Base-by-base conservation (phyloP, 2,329 filamentous ascomycete species). In the Drechslera avenae region DNA sequence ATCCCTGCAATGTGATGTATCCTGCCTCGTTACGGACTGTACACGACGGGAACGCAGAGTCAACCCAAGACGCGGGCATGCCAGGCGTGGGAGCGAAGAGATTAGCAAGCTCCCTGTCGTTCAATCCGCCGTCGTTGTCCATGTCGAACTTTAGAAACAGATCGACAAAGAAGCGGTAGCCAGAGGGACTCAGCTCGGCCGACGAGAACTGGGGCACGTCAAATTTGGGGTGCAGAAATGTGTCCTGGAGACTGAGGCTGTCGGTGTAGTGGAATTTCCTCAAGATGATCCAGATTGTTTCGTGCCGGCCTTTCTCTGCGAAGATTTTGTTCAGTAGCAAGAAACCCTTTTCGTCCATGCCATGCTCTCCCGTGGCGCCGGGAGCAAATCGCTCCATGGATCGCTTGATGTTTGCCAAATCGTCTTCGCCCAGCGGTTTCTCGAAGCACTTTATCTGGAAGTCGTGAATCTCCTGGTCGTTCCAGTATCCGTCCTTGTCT, bases 201-300 rank as follows among this genome's bases (percentile, higher is more conserved):
- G 93, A 97, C 0, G 91, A 88, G 68, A 89, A 93, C 50, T 93
- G 89, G 0, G 94, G 91, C 0, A 99, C 91, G 6, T 99, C 94
- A 57, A 97, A 93, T 59, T 91, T 95, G 13, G 94, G 94, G 63
- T 91, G 90, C 18, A 99, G 80, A 69, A 97, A 97, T 61, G 81
- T 89, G 68, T 97, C 92, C 66, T 93, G 91, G 32, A 99, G 78
- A 56, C 90, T 96, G 39, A 99, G 77, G 71, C 91, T 97, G 76
- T 97, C 94, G 0, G 93, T 97, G 68, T 99, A 97, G 66, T 96
- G 90, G 64, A 96, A 96, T 61, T 94, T 92, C 50, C 94, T 85
- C 55, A 99, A 76, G 53, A 99, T 97, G 54, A 96, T 91, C 94
- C 94, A 99, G 35, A 97, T 94, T 0, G 94, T 99, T 75, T 99